Conservation (phyloP, 2,329 filamentous ascomycete species). For the Penicillium sp. region DNA sequence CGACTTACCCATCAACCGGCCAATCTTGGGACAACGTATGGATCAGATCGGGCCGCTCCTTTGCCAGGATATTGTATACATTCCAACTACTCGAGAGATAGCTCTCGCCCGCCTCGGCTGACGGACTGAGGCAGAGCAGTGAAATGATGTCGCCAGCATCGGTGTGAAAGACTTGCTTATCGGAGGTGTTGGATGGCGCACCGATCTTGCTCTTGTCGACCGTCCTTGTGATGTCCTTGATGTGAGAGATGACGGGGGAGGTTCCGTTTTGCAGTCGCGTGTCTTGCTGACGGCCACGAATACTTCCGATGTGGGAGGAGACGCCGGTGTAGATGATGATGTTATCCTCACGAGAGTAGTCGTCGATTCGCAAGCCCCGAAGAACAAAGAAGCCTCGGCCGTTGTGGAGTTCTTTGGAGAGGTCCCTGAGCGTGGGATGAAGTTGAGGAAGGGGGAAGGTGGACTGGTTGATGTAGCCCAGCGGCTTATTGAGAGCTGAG, state of each 20-base stretch:
- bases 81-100: constrained; percentile 54
- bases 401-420: constrained; percentile 39
- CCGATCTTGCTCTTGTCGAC: constrained; percentile 14
- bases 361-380: constrained; percentile 40
- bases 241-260: constrained; percentile 55
- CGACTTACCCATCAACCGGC: constrained; percentile 46
- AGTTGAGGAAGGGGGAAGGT: constrained; percentile 45
- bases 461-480: constrained; percentile 43
- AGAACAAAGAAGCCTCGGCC: constrained; percentile 48
- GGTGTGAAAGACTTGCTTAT: constrained; percentile 54
- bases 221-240: constrained; percentile 56
- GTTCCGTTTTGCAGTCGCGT: constrained; percentile 19
- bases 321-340: constrained; percentile 45
- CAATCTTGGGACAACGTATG: constrained; percentile 50
- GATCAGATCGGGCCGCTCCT: constrained; percentile 53
- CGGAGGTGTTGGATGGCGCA: constrained; percentile 22
- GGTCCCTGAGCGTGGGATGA: constrained; percentile 28
- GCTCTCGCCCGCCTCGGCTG: constrained; percentile 52
- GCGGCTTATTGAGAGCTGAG: constrained; percentile 31
- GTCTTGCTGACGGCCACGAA: constrained; percentile 45
- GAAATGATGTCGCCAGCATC: constrained; percentile 56
- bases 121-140: constrained; percentile 47
- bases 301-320: constrained; percentile 42
- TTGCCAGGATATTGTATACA: constrained; percentile 56
- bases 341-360: constrained; percentile 35